Evolutionary conservation across 805 yeast genomes (phyloP), one percentile per base, ranked within the genome.

Genomic region (Saturnispora quitensis): DNA sequence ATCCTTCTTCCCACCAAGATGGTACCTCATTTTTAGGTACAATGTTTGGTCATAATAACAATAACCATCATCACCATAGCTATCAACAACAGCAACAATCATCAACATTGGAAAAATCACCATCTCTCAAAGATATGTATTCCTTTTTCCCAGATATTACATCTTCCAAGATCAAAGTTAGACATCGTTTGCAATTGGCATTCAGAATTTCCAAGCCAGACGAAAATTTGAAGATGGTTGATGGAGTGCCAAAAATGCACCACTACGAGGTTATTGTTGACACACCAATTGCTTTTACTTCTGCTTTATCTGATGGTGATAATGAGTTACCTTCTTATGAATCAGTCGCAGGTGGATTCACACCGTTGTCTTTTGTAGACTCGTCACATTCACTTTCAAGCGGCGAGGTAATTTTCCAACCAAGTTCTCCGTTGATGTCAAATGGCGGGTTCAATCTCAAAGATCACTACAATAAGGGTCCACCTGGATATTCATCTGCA

Each of bases 241-340:
- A 63, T 43, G 67, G 65, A 4, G 68, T 66, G 38, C 63, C 69
- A 2, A 77, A 76, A 55, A 66, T 80, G 68, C 89, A 84, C 59
- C 90, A 86, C 63, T 86, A 82, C 60, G 95, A 86, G 58, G 90
- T 86, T 20, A 78, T 86, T 43, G 84, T 86, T 40, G 93, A 86
- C 61, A 84, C 91, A 0, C 93, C 93, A 0, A 72, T 86, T 36
- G 73, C 76, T 31, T 62, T 80, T 18, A 68, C 78, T n/a, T 75
- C 81, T 12, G 71, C 72, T 35, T 67, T 67, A 56, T 61, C 57
- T 10, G 60, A 57, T 42, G 64, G 66, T 48, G 40, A 68, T 60
- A 35, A 66, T 55, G 54, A 76, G 62, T 61, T 70, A 68, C 66
- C 76, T 64, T 50, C 78, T 69, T 50, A 69, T 54, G 69, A 68